phyloP scores from a whole-genome alignment of 176 grass and related monocot species.

The Oryza officinalis region DNA sequence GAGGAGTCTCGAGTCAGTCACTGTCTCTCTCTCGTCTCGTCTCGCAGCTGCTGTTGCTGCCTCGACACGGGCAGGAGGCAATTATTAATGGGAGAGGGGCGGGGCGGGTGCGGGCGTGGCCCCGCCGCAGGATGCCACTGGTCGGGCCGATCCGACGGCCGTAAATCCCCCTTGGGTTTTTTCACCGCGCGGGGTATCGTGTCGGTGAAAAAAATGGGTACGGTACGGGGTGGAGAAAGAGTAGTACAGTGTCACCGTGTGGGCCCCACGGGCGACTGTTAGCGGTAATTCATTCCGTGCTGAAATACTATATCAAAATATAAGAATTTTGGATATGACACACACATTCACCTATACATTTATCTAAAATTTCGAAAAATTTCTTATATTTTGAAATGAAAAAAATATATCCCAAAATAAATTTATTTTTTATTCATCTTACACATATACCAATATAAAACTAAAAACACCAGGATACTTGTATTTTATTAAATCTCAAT shows the following conservation, averaged over 20 bases:
- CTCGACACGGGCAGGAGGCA: neutral
- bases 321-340: too few species aligned
- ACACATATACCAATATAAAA: too few species aligned
- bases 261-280: neutral
- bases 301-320: too few species aligned
- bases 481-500: too few species aligned
- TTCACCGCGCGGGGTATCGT: conserved; percentile 14
- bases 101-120: conserved; percentile 7
- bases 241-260: neutral
- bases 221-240: neutral
- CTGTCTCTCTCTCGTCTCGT: neutral
- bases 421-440: too few species aligned
- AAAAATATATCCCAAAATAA: too few species aligned
- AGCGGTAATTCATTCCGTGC: conserved; percentile 18
- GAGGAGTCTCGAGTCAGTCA: neutral
- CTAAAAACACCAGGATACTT: too few species aligned
- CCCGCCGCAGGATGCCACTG: conserved; percentile 41
- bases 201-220: conserved; percentile 38
- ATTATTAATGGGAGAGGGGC: conserved; percentile 46
- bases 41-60: neutral
- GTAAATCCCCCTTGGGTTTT: neutral
- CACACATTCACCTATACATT: too few species aligned
- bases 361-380: too few species aligned
- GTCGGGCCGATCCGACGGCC: conserved; percentile 31
- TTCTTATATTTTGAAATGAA: too few species aligned